Base-by-base conservation (phyloP, 2,329 filamentous ascomycete species). In the Byssoonygena ceratinophila region DNA sequence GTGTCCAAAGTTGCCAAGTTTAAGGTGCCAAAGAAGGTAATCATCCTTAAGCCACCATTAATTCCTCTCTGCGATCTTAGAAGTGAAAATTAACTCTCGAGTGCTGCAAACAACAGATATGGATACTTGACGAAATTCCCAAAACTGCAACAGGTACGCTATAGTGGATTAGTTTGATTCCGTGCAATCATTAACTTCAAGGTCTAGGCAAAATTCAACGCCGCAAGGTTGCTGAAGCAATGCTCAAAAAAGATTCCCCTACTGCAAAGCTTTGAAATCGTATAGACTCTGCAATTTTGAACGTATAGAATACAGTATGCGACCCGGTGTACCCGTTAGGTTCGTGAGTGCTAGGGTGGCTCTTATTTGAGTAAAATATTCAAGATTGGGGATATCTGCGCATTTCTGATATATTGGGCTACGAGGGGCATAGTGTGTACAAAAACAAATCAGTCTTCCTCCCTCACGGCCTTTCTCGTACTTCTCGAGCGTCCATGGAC, bases 101-200 rank as follows among this genome's bases (percentile, higher is more conserved):
- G 31, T 60, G 36, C 20, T 53, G 45, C 6, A 16, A 7, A 27
- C 25, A 53, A 14, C 49, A 85, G 82, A 74, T 90, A 32, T 92
- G 85, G 73, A 89, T 92, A 61, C 87, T 87, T 32, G 78, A 87
- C 54, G 72, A 83, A 58, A 94, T 94, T 81, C 87, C 87, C 57
- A 94, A 94, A 77, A 91, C 88, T 3, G 87, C 87, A n/a, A 94
- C 87, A 25, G 56, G 56, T 55, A 53, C 25, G 52, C 37, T 40
- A 7, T 9, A n/a, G n/a, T n/a, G n/a, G n/a, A n/a, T n/a, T 52
- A n/a, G 40, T 22, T 9, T 31, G 20, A 5, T 11, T 45, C 27
- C 27, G n/a, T n/a, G n/a, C n/a, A n/a, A n/a, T n/a, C n/a, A n/a
- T n/a, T n/a, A n/a, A n/a, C n/a, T n/a, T n/a, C n/a, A n/a, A n/a